Percentiles rank a stretch among this genome's conserved stretches.
These are phyloP conservation scores for Kregervanrija delftensis DNA, from an alignment of 805 yeast genomes.

Conservation along the genomic window DNA sequence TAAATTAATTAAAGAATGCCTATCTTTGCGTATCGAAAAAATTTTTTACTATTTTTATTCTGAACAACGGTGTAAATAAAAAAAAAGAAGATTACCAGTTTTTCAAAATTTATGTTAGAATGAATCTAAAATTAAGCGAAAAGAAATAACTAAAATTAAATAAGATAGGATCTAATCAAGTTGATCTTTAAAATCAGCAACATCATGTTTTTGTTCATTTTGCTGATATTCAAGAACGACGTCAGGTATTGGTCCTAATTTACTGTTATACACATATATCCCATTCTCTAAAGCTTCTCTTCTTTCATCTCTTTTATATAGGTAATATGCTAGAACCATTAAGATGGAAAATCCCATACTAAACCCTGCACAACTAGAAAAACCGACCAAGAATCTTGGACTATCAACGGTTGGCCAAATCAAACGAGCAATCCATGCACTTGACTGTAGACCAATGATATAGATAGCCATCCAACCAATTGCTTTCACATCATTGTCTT, in stretches of 20 bases:
- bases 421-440: slow-evolving; percentile 28
- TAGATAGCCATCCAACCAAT: slow-evolving; percentile 52
- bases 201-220: too few relatives aligned
- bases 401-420: slow-evolving; percentile 46
- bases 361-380: slow-evolving; percentile 37
- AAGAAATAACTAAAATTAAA: too few relatives aligned
- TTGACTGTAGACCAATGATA: slow-evolving; percentile 36
- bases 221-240: too few relatives aligned
- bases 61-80: too few relatives aligned
- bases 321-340: slow-evolving; percentile 17
- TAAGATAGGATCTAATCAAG: too few relatives aligned
- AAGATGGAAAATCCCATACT: slow-evolving; percentile 23
- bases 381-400: slow-evolving; percentile 51
- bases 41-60: too few relatives aligned
- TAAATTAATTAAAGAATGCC: too few relatives aligned
- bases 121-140: too few relatives aligned
- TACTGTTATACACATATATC: slow-evolving; percentile 37
- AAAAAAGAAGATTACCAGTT: too few relatives aligned
- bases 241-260: slow-evolving; percentile 1
- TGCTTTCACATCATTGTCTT: slow-evolving; percentile 49
- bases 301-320: slow-evolving; percentile 48
- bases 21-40: too few relatives aligned
- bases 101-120: too few relatives aligned
- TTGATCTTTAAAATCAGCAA: too few relatives aligned
- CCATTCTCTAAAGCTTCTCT: slow-evolving; percentile 40